These are phyloP conservation scores for Myxozyma melibiosi DNA, from an alignment of 805 yeast species.

Conservation along the genomic window DNA sequence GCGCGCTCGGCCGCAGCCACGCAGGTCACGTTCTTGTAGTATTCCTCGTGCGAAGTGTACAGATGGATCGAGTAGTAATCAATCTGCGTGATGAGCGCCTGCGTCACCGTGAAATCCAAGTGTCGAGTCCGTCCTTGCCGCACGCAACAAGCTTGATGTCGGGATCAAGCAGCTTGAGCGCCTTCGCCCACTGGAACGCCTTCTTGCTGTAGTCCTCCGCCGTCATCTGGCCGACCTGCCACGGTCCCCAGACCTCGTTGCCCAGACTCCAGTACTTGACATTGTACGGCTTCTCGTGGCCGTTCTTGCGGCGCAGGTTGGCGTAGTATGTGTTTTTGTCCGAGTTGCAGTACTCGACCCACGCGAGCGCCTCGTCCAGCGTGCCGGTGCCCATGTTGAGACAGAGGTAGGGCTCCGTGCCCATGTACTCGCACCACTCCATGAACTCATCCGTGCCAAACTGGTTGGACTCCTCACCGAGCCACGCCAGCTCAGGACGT, in stretches of 20 bases:
- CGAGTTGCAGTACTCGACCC: constrained; percentile 45
- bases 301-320: constrained; percentile 42
- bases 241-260: too few species aligned
- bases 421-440: constrained; percentile 42
- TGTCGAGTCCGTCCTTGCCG: constrained; percentile 41
- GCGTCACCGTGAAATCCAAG: constrained; percentile 41
- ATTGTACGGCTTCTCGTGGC: constrained; percentile 43
- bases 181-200: constrained; percentile 45
- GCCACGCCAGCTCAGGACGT: constrained; percentile 45
- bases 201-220: constrained; percentile 40
- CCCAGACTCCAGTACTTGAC: constrained; percentile 46
- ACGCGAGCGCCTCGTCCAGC: constrained; percentile 43
- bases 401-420: constrained; percentile 43
- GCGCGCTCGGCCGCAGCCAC: constrained; percentile 44
- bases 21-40: constrained; percentile 39
- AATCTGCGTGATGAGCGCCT: constrained; percentile 37
- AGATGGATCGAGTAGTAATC: constrained; percentile 43
- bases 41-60: constrained; percentile 39
- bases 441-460: constrained; percentile 46
- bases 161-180: constrained; percentile 42
- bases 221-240: constrained; percentile 45
- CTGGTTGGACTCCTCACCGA: constrained; percentile 41
- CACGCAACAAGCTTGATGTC: constrained; percentile 40
- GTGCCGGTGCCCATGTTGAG: constrained; percentile 46
- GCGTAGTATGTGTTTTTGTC: constrained; percentile 43